Conservation (phyloP, 768 basidiomycete species). For the Suillus lakei region DNA sequence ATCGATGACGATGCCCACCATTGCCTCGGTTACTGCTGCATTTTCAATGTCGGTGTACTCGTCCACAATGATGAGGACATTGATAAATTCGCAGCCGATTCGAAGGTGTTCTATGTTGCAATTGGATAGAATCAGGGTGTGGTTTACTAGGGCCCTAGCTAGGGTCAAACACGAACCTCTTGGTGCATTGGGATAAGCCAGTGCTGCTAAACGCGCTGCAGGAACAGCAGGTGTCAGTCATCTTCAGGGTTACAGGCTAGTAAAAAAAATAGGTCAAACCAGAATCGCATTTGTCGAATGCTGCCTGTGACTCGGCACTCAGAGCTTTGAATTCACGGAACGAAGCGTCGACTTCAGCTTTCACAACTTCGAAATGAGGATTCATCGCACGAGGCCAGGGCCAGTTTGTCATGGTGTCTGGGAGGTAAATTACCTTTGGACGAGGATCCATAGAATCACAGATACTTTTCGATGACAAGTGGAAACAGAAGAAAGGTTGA, state of each 20-base stretch:
- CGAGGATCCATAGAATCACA: neutral
- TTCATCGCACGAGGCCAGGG: constrained; percentile 48
- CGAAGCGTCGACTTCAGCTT: constrained; percentile 44
- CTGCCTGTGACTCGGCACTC: constrained; percentile 37
- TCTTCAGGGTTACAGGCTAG: too few species aligned
- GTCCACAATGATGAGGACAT: constrained; percentile 37
- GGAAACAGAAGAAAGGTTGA: neutral
- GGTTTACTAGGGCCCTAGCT: neutral
- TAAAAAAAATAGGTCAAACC: constrained; percentile 23
- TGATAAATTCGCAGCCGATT: constrained; percentile 36
- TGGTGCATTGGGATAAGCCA: constrained; percentile 11
- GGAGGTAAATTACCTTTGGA: constrained; percentile 28
- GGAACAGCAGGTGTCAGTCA: neutral
- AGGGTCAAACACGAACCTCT: constrained; percentile 4
- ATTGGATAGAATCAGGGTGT: neutral
- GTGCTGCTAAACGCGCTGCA: constrained; percentile 12
- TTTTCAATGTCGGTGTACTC: constrained; percentile 33
- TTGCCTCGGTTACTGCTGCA: constrained; percentile 3
- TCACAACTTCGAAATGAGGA: constrained; percentile 38
- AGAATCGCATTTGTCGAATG: constrained; percentile 48
- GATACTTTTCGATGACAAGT: neutral
- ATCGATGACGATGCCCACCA: constrained; percentile 14
- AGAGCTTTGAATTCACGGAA: constrained; percentile 42
- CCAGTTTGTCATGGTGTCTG: constrained; percentile 47
- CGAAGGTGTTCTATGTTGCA: constrained; percentile 23